Conservation (phyloP, 2,329 filamentous ascomycete genomes). For the Sporothrix luriei region DNA sequence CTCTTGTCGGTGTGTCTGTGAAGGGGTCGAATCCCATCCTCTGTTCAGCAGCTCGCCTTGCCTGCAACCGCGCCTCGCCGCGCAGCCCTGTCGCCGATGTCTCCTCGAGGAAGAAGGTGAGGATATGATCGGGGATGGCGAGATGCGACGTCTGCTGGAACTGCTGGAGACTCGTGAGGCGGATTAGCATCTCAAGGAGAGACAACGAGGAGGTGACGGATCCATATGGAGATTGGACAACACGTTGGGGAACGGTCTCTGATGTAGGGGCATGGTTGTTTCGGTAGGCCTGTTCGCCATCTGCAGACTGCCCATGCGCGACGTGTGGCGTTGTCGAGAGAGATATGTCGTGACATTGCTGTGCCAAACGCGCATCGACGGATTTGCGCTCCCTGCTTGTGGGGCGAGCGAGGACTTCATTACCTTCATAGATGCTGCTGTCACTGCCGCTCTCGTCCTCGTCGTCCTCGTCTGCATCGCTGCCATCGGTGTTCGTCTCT, state of each 20-base stretch:
- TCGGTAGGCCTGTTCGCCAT: not conserved
- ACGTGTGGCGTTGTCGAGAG: slow-evolving; percentile 36
- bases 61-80: slow-evolving; percentile 50
- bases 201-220: slow-evolving; percentile 64
- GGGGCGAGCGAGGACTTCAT: not conserved
- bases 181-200: slow-evolving; percentile 83
- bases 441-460: not conserved
- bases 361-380: slow-evolving; percentile 47
- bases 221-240: slow-evolving; percentile 53
- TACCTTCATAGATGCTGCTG: not conserved
- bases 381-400: slow-evolving; percentile 35
- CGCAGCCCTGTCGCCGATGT: slow-evolving; percentile 56
- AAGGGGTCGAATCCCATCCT: slow-evolving; percentile 62
- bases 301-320: not conserved
- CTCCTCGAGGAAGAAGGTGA: slow-evolving; percentile 80
- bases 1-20: slow-evolving; percentile 47
- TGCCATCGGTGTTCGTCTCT: slow-evolving; percentile 42
- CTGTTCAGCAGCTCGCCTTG: slow-evolving; percentile 51
- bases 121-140: slow-evolving; percentile 84
- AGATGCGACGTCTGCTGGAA: slow-evolving; percentile 88
- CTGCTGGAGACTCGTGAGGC: slow-evolving; percentile 83
- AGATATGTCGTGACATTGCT: slow-evolving; percentile 48
- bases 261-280: not conserved
- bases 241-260: slow-evolving; percentile 40
- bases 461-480: not conserved